phyloP scores from a whole-genome alignment of 1,284 basidiomycete genomes.

The Salmacisia buchloeana region DNA sequence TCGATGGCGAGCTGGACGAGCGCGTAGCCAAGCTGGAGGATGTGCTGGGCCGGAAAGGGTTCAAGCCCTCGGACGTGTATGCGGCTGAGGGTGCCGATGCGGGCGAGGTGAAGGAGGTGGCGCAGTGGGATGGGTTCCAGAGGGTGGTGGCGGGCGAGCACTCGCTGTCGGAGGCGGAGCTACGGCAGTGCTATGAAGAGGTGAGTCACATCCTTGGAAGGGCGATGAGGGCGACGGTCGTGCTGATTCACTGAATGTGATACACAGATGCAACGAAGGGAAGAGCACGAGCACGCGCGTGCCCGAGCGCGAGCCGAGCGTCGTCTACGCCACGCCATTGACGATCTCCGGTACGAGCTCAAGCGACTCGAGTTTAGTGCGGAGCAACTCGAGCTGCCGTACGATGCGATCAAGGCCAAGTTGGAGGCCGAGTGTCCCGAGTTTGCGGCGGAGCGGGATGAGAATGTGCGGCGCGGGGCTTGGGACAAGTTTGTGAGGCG shows the following conservation, averaged over 20 bases:
- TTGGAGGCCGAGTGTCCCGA: conserved; percentile 19
- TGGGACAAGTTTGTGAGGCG: conserved; percentile 44
- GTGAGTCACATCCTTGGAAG: conserved; percentile 17
- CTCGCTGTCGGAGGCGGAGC: conserved; percentile 2
- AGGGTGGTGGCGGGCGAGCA: conserved; percentile 18
- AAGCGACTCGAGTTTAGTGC: conserved; percentile 64
- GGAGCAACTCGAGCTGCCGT: conserved; percentile 23
- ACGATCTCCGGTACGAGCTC: conserved; percentile 90
- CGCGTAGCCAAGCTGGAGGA: conserved; percentile 65
- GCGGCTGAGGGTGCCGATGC: conserved; percentile 46
- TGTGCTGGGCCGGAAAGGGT: conserved; percentile 58
- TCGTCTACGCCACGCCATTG: conserved; percentile 76
- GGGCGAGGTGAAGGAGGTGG: conserved; percentile 53
- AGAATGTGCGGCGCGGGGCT: conserved; percentile 26
- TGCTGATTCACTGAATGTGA: too few species aligned
- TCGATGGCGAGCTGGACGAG: conserved; percentile 76
- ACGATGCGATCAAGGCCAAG: conserved; percentile 25
- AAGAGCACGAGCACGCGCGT: conserved; percentile 63
- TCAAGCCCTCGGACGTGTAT: conserved; percentile 55
- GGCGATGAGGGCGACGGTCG: too few species aligned
- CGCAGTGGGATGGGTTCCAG: conserved; percentile 56
- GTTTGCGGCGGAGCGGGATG: conserved; percentile 20
- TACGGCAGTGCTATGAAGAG: conserved; percentile 9
- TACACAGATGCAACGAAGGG: conserved; percentile 66
- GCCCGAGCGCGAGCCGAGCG: conserved; percentile 73